Evolutionary conservation across 768 basidiomycete species (phyloP).

Genomic region (Collybia sp.): DNA sequence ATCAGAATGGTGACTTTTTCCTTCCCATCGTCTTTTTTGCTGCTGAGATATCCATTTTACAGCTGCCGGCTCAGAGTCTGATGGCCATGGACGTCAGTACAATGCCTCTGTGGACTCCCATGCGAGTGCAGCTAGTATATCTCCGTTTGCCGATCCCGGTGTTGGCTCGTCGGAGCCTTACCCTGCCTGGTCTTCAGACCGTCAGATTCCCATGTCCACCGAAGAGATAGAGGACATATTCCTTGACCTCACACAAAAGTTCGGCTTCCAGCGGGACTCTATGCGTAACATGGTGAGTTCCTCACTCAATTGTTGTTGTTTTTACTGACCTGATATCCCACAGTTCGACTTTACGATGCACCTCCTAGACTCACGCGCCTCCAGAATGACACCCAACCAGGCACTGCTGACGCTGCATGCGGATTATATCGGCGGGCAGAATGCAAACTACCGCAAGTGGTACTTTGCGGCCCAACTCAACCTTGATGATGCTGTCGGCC

Average conservation of each 20-base stretch:
- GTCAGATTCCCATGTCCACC: slow-evolving; percentile 92
- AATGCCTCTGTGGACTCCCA: slow-evolving; percentile 59
- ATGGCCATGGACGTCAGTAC: slow-evolving; percentile 39
- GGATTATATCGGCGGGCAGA: slow-evolving; percentile 97
- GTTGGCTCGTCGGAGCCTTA: slow-evolving; percentile 63
- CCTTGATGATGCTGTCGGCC: slow-evolving; percentile 97
- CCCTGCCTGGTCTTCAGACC: slow-evolving; percentile 92
- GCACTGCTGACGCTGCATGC: slow-evolving; percentile 96
- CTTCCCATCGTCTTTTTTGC: slow-evolving; percentile 3
- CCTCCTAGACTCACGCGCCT: slow-evolving; percentile 94
- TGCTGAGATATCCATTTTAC: slow-evolving; percentile 6
- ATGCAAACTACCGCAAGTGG: slow-evolving; percentile 99
- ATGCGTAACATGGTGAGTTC: slow-evolving; percentile 86
- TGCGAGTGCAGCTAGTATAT: slow-evolving; percentile 50
- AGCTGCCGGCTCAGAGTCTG: slow-evolving; percentile 26
- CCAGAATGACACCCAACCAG: slow-evolving; percentile 95
- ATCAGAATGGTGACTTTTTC: slow-evolving; percentile 24
- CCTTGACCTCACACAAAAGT: slow-evolving; percentile 96
- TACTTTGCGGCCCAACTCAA: slow-evolving; percentile 99
- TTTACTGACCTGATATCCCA: slow-evolving; percentile 9
- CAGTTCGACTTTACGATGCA: slow-evolving; percentile 99
- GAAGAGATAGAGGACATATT: slow-evolving; percentile 99
- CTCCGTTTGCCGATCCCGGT: slow-evolving; percentile 55
- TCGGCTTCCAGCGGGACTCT: slow-evolving; percentile 94
- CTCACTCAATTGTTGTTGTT: not conserved